phyloP scores from a whole-genome alignment of 116 monocot genomes.

The Zostera marina region DNA sequence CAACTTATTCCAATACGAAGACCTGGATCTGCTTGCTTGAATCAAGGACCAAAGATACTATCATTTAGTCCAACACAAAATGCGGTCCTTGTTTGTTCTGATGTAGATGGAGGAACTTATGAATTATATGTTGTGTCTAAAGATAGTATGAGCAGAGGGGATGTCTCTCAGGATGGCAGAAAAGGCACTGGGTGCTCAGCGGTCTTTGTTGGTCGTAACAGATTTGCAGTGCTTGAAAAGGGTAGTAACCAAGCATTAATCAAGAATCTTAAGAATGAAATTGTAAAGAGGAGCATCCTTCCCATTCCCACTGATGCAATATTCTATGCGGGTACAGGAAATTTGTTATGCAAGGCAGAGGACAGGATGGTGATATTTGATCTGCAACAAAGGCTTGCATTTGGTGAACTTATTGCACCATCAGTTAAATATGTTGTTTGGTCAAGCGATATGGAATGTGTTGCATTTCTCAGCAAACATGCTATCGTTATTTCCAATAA shows the following conservation, averaged over 20 bases:
- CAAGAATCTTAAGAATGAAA: constrained; percentile 84
- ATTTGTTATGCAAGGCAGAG: constrained; percentile 71
- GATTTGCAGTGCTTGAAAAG: constrained; percentile 92
- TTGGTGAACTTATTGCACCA: constrained; percentile 78
- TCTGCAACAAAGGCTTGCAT: constrained; percentile 62
- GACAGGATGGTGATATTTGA: constrained; percentile 80
- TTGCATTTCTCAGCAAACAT: constrained; percentile 85
- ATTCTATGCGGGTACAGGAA: constrained; percentile 93
- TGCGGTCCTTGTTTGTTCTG: constrained; percentile 77
- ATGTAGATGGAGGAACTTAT: constrained; percentile 75
- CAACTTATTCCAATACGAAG: constrained; percentile 58
- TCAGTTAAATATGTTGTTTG: constrained; percentile 71
- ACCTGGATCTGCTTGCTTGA: constrained; percentile 70
- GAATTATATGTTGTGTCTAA: constrained; percentile 69
- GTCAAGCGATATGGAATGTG: constrained; percentile 85
- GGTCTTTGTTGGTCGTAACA: constrained; percentile 78
- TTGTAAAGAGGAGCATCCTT: constrained; percentile 64
- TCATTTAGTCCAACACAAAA: constrained; percentile 87
- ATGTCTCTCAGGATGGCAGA: constrained; percentile 63
- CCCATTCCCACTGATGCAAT: constrained; percentile 73
- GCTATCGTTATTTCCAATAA: constrained; percentile 79
- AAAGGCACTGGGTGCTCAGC: constrained; percentile 67
- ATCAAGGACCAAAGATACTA: constrained; percentile 60
- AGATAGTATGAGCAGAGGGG: constrained; percentile 41
- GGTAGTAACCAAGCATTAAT: constrained; percentile 57